Evolutionary conservation across 768 basidiomycete genomes (phyloP).

Genomic region (Albatrellus ellisii): DNA sequence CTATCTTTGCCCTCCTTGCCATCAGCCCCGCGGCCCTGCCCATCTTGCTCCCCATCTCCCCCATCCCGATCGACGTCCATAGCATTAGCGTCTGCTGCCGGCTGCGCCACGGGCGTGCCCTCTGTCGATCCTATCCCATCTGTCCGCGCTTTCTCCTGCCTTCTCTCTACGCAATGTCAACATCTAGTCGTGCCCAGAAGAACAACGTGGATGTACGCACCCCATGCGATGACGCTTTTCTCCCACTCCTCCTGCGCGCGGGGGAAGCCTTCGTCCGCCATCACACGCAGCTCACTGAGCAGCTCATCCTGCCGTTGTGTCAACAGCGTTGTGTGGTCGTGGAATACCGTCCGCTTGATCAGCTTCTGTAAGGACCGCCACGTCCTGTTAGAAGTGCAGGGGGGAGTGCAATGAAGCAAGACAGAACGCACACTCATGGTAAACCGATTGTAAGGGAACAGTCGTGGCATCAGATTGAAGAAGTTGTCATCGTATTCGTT

Average conservation of each 20-base stretch:
- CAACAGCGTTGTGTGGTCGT: constrained; percentile 55
- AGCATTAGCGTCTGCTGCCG: constrained; percentile 11
- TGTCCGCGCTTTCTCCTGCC: constrained; percentile 22
- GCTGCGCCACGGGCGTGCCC: constrained; percentile 18
- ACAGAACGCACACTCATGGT: constrained; percentile 63
- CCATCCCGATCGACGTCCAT: constrained; percentile 14
- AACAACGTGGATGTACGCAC: constrained; percentile 24
- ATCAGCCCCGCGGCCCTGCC: constrained; percentile 21
- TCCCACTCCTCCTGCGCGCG: constrained; percentile 72
- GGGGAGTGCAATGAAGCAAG: too few species aligned
- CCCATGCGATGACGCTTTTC: constrained; percentile 55
- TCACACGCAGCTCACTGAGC: constrained; percentile 42
- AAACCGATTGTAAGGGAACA: constrained; percentile 94
- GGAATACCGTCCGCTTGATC: constrained; percentile 80
- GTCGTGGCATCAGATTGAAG: constrained; percentile 73
- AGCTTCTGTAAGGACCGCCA: constrained; percentile 50
- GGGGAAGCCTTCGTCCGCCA: constrained; percentile 52
- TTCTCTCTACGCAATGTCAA: constrained; percentile 29
- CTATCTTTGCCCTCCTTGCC: constrained; percentile 21
- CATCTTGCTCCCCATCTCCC: constrained; percentile 16
- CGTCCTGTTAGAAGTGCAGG: neutral
- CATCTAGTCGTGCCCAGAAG: neutral
- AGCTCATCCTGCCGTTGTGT: constrained; percentile 56
- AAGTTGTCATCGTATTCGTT: constrained; percentile 89
- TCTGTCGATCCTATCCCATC: constrained; percentile 17